phyloP scores from a whole-genome alignment of 495 filamentous ascomycete species.

The Xylaria cubensis region DNA sequence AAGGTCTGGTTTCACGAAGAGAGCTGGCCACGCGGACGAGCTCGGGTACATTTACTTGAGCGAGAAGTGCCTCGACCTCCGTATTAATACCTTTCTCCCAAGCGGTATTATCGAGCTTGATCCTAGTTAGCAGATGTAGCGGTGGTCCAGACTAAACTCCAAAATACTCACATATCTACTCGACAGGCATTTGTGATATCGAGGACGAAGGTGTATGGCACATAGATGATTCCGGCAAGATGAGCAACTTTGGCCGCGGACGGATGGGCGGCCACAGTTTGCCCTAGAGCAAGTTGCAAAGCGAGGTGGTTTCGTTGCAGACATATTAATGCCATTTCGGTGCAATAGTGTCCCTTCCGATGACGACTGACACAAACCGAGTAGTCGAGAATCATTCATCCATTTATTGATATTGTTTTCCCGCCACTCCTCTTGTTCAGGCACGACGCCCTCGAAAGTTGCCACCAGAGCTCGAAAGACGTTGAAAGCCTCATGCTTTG shows the following conservation, averaged over 20 bases:
- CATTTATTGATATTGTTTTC: neutral
- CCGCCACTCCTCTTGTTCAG: neutral
- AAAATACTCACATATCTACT: neutral
- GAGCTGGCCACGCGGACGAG: conserved; percentile 23
- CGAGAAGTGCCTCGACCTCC: conserved; percentile 22
- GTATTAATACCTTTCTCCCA: conserved; percentile 22
- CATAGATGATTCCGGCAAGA: neutral
- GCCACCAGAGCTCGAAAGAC: neutral
- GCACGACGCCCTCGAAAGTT: neutral
- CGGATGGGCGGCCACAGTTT: neutral
- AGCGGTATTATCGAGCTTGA: conserved; percentile 15
- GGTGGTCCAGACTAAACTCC: neutral
- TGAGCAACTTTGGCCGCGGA: neutral
- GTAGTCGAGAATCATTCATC: neutral
- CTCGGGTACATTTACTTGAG: conserved; percentile 23
- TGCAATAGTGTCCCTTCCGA: neutral
- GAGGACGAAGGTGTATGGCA: neutral
- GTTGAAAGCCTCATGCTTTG: neutral
- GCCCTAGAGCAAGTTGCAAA: neutral
- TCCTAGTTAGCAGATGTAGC: neutral
- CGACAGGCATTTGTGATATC: neutral
- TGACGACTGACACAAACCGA: neutral
- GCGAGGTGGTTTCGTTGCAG: neutral
- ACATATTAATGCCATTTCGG: neutral
- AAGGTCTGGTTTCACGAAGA: conserved; percentile 24